phyloP scores from a whole-genome alignment of 2,329 filamentous ascomycete species.

The Paraphoma sp. region DNA sequence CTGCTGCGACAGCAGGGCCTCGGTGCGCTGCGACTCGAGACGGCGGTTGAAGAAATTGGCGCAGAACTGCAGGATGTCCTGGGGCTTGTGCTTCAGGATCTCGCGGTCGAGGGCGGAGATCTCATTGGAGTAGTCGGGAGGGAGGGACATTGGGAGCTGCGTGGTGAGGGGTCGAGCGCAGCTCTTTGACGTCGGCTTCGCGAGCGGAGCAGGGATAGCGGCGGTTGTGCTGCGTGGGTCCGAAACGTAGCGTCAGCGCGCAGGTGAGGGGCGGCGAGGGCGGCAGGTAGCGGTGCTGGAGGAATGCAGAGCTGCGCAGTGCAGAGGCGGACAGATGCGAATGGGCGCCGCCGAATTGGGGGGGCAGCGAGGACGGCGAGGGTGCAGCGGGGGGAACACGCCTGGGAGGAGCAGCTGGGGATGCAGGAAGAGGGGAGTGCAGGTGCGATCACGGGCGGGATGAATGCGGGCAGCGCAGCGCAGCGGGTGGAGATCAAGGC shows the following conservation, averaged over 20 bases:
- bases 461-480: slow-evolving; percentile 23
- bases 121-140: slow-evolving; percentile 60
- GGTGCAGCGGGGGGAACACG: slow-evolving; percentile 23
- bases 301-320: neutral
- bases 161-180: slow-evolving; percentile 44
- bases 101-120: slow-evolving; percentile 69
- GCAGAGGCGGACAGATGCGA: neutral
- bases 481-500: slow-evolving; percentile 21
- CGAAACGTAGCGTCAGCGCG: slow-evolving; percentile 35
- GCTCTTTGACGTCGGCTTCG: slow-evolving; percentile 47
- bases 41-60: slow-evolving; percentile 71
- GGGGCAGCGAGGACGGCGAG: slow-evolving; percentile 14
- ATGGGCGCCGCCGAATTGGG: slow-evolving; percentile 3
- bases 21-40: slow-evolving; percentile 69
- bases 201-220: slow-evolving; percentile 45
- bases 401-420: slow-evolving; percentile 10
- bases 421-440: slow-evolving; percentile 22
- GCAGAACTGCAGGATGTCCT: slow-evolving; percentile 74
- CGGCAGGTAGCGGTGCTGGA: slow-evolving; percentile 3
- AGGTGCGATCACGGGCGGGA: slow-evolving; percentile 20
- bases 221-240: slow-evolving; percentile 35
- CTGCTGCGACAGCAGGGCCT: slow-evolving; percentile 60
- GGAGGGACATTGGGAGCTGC: slow-evolving; percentile 47
- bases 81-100: slow-evolving; percentile 63
- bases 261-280: slow-evolving; percentile 10